Evolutionary conservation across 2,329 filamentous ascomycete species (phyloP).

Genomic region (Fusarium lyarnte): DNA sequence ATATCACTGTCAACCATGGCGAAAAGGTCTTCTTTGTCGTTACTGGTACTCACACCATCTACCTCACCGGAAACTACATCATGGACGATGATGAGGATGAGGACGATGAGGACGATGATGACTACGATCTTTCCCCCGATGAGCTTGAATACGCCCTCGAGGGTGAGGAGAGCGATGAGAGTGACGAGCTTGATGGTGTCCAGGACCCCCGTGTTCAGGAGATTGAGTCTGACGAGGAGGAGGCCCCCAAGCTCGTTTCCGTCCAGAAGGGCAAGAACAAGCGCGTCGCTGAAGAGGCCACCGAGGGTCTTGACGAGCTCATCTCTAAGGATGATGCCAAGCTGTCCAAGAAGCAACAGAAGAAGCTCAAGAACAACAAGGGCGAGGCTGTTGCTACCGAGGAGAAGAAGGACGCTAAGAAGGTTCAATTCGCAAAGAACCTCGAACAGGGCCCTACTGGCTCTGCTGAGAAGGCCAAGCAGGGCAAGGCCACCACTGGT

Average conservation of each 20-base stretch:
- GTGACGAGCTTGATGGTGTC: conserved; percentile 81
- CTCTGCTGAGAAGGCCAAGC: conserved; percentile 61
- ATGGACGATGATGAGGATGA: conserved; percentile 74
- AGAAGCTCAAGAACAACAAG: conserved; percentile 99
- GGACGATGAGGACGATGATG: conserved; percentile 73
- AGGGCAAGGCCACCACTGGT: conserved; percentile 63
- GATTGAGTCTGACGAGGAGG: conserved; percentile 78
- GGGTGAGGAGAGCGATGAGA: conserved; percentile 77
- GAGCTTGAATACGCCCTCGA: conserved; percentile 78
- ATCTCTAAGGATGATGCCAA: conserved; percentile 84
- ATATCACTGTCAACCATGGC: conserved; percentile 88
- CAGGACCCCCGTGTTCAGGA: conserved; percentile 85
- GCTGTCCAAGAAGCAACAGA: conserved; percentile 94
- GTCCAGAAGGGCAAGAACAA: conserved; percentile 88
- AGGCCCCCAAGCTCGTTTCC: conserved; percentile 69
- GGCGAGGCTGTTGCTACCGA: conserved; percentile 79
- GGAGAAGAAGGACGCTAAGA: conserved; percentile 76
- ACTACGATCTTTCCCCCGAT: conserved; percentile 84
- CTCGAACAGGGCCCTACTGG: conserved; percentile 95
- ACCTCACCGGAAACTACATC: conserved; percentile 96
- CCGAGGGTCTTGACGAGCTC: conserved; percentile 80
- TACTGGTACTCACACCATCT: conserved; percentile 87
- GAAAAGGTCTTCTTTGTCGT: conserved; percentile 95
- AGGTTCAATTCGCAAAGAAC: conserved; percentile 99
- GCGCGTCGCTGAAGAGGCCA: conserved; percentile 80